phyloP scores from a whole-genome alignment of 2,329 filamentous ascomycete genomes.

The Alternaria tenuissima region DNA sequence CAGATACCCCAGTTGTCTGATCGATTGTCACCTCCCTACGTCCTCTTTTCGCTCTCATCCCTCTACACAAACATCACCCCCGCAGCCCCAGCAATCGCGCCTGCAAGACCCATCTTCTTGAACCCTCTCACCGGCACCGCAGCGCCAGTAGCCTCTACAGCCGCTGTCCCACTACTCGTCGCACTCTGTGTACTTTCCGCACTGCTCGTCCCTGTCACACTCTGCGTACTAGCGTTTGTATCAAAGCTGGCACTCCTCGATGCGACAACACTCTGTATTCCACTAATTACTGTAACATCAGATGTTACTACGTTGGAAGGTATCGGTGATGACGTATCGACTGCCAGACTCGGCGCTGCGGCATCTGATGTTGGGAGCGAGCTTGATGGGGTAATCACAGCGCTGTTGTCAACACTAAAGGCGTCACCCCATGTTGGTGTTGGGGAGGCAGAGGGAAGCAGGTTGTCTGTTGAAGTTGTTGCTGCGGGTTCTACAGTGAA shows the following conservation, averaged over 20 bases:
- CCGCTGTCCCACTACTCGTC: slow-evolving; percentile 1
- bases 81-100: slow-evolving; percentile 28
- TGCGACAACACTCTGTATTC: slow-evolving; percentile 7
- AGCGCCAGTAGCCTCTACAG: slow-evolving; percentile 2
- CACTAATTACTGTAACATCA: slow-evolving; percentile 7
- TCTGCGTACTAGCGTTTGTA: not conserved
- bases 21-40: not conserved
- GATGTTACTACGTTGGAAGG: not conserved
- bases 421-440: slow-evolving; percentile 16
- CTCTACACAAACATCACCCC: slow-evolving; percentile 26
- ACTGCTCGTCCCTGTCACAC: not conserved
- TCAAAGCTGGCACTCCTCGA: not conserved
- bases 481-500: slow-evolving; percentile 25
- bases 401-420: slow-evolving; percentile 9
- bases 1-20: too few species aligned
- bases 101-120: slow-evolving; percentile 26
- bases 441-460: not conserved
- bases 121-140: not conserved
- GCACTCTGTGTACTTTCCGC: not conserved
- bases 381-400: not conserved
- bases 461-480: slow-evolving; percentile 17
- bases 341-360: not conserved
- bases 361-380: slow-evolving; percentile 4
- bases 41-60: not conserved
- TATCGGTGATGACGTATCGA: slow-evolving; percentile 4